Conservation (phyloP, 345 rosid genomes). For the Theobroma cacao region DNA sequence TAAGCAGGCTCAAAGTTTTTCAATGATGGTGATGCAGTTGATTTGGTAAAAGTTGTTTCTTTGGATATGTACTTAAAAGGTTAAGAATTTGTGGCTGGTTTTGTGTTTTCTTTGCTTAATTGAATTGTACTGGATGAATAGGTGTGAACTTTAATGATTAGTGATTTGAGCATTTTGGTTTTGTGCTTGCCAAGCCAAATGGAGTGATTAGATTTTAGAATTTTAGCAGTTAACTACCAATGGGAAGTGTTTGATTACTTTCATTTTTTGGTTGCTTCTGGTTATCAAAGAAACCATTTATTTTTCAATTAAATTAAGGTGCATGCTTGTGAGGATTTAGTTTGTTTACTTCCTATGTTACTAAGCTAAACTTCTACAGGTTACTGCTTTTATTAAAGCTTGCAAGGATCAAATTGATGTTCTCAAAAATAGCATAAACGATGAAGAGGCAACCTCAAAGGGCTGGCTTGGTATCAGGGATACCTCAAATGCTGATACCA, state of each 20-base stretch:
- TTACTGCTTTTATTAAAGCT: conserved; percentile 74
- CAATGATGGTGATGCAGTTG: not conserved
- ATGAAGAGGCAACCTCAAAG: conserved; percentile 68
- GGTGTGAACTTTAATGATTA: not conserved
- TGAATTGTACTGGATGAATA: not conserved
- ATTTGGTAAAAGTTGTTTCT: not conserved
- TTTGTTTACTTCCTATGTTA: not conserved
- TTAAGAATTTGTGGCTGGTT: not conserved
- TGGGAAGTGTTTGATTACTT: not conserved
- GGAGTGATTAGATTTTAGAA: not conserved
- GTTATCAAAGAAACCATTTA: not conserved
- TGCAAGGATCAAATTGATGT: conserved; percentile 89
- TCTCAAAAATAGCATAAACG: conserved; percentile 61
- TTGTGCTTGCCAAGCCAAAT: not conserved
- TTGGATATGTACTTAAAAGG: not conserved
- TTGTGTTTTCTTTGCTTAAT: not conserved
- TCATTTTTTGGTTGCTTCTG: not conserved
- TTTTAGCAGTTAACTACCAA: not conserved
- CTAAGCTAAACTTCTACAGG: conserved; percentile 34
- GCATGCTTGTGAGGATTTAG: not conserved
- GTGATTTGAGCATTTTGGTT: not conserved
- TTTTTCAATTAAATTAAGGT: not conserved
- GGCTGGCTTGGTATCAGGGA: conserved; percentile 80
- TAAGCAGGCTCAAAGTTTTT: not conserved
- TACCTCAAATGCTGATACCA: conserved; percentile 63